These are phyloP conservation scores for Dothistroma pini DNA, from an alignment of 2,329 filamentous ascomycete genomes.

Conservation along the genomic window DNA sequence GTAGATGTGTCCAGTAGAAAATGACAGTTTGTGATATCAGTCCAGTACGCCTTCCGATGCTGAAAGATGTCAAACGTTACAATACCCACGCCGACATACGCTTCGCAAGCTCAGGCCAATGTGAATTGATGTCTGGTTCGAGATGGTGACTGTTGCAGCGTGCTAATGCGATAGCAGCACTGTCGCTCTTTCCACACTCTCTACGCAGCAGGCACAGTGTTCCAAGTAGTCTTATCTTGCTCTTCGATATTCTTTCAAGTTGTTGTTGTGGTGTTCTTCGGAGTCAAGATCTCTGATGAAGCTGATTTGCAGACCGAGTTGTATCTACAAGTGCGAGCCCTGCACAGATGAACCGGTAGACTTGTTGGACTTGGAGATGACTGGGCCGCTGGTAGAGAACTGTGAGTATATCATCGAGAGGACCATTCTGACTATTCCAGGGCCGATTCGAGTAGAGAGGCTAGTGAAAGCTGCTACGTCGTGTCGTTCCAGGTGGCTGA, in stretches of 20 bases:
- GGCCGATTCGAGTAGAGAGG: constrained; percentile 17
- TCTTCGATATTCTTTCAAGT: constrained; percentile 12
- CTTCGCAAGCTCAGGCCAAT: constrained; percentile 9
- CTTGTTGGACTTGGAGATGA: constrained; percentile 30
- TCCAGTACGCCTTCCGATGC: constrained; percentile 31
- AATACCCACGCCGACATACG: constrained; percentile 21
- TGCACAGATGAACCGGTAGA: constrained; percentile 23
- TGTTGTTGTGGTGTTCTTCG: not conserved
- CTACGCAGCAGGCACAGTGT: constrained; percentile 14
- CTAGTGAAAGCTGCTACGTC: constrained; percentile 27
- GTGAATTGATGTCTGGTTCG: not conserved
- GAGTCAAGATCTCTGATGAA: constrained; percentile 3
- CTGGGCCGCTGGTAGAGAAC: constrained; percentile 25
- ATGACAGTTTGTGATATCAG: constrained; percentile 21
- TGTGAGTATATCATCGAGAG: constrained; percentile 18
- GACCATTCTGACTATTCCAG: constrained; percentile 25
- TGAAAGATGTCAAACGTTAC: constrained; percentile 26
- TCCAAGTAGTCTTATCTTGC: constrained; percentile 24
- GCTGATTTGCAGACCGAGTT: constrained; percentile 7
- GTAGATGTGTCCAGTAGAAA: constrained; percentile 29
- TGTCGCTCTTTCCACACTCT: not conserved
- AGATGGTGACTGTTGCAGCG: not conserved
- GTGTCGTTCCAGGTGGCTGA: constrained; percentile 20
- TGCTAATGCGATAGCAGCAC: not conserved
- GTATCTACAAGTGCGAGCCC: constrained; percentile 20